Evolutionary conservation across 78 protist genomes (phyloP), one percentile per base, ranked within the genome.

Genomic region (Dictyostelium citrinum): DNA sequence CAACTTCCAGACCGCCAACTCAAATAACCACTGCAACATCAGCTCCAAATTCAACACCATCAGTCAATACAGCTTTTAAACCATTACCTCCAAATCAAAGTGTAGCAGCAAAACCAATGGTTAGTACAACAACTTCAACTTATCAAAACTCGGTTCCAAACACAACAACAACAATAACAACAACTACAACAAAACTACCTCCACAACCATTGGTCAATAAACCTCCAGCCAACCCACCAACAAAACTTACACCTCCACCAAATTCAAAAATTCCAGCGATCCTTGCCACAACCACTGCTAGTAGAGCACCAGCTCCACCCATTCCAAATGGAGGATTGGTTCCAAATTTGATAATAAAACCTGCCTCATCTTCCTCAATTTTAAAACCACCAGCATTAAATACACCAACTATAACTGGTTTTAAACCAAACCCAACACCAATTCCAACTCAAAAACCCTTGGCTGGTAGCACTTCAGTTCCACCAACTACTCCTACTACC

Each of bases 201-300:
- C 24, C 39, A 17, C 43, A 27, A 37, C 24, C 60, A 10, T 1
- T 10, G 20, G 20, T 61, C 12, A 35, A 27, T 39, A 58, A 33
- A 33, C 27, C 60, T 27, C 14, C 90, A n/a, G 9, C 79, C 2
- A 67, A 20, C 37, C 16, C 9, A 70, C 77, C 37, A 5, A 14
- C 27, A 39, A 70, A 33, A 33, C 22, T 33, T 5, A 70, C 77
- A 70, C 33, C 45, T 29, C 77, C 33, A 67, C 22, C 72, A 61
- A 61, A 61, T 37, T 27, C 81, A 39, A 41, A 43, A 31, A 75
- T 22, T n/a, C 49, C 80, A 2, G 39, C 39, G 70, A 51, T 16
- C 17, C 41, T 67, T 31, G 68, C 88, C 39, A 64, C 88, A 37
- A 22, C 88, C 16, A 82, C 88, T 60, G 51, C 88, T n/a, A 64